phyloP scores from a whole-genome alignment of 768 basidiomycete genomes.

The Hericium erinaceus region DNA sequence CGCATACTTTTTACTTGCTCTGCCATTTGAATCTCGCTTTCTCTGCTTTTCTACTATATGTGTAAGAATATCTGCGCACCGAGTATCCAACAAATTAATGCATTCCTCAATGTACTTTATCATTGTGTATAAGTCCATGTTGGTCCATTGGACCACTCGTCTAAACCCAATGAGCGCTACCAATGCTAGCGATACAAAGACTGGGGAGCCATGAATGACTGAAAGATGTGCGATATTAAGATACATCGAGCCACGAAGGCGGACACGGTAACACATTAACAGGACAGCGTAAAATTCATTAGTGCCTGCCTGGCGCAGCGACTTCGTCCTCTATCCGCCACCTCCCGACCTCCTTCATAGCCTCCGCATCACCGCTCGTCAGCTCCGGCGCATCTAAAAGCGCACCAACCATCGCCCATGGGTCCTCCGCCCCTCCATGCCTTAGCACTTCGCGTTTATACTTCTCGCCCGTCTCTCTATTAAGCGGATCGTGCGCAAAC shows the following conservation, averaged over 20 bases:
- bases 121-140: no score
- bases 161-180: no score
- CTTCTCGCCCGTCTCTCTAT: conserved; percentile 68
- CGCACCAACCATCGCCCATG: conserved; percentile 84
- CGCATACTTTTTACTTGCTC: no score
- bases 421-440: conserved; percentile 85
- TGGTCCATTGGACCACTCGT: no score
- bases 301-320: conserved; percentile 51
- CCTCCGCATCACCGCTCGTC: conserved; percentile 61
- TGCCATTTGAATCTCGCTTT: no score
- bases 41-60: no score
- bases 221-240: neutral
- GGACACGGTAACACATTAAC: neutral
- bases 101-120: no score
- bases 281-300: conserved; percentile 4
- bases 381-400: conserved; percentile 59
- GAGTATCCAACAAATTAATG: no score
- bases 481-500: conserved; percentile 60
- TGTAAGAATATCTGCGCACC: no score
- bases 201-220: neutral
- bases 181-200: neutral
- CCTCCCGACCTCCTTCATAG: conserved; percentile 84
- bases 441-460: conserved; percentile 68
- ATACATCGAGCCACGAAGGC: neutral
- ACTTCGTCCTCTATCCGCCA: conserved; percentile 83